Conservation (phyloP, 2,329 filamentous ascomycete species). For the Alternaria viburni region DNA sequence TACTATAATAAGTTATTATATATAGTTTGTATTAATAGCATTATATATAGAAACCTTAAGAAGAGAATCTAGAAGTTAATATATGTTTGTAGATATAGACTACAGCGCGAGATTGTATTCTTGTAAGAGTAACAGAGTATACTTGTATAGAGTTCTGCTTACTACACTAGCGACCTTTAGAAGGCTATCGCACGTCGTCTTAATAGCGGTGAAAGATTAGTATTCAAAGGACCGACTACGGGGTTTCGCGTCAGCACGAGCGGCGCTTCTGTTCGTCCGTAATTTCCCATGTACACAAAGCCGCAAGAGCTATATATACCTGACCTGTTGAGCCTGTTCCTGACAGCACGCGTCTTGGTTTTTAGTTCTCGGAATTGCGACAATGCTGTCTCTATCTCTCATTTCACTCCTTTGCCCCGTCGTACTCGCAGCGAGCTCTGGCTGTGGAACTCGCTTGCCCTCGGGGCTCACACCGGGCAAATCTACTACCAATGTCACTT, state of each 20-base stretch:
- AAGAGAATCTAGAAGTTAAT: too few species aligned
- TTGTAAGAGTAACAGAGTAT: too few species aligned
- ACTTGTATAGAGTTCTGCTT: too few species aligned
- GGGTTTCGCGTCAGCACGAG: background rate
- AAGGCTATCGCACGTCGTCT: background rate
- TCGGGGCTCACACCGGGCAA: slow-evolving; percentile 18
- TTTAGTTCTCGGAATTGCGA: background rate
- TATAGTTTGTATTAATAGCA: too few species aligned
- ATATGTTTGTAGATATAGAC: too few species aligned
- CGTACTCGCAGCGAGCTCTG: slow-evolving; percentile 15
- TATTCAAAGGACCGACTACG: background rate
- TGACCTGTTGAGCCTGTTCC: background rate
- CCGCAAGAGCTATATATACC: background rate
- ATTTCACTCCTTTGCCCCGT: background rate
- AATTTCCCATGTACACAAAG: background rate
- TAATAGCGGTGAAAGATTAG: background rate
- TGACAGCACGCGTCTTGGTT: background rate
- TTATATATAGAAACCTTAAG: too few species aligned
- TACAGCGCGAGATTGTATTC: too few species aligned
- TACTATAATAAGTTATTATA: too few species aligned
- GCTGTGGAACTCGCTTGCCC: slow-evolving; percentile 21
- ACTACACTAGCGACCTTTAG: background rate
- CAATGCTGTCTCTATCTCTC: background rate
- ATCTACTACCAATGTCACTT: slow-evolving; percentile 25
- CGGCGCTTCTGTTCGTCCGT: background rate